Base-by-base conservation (phyloP, 2,329 filamentous ascomycete species). In the Escovopsis sp. region DNA sequence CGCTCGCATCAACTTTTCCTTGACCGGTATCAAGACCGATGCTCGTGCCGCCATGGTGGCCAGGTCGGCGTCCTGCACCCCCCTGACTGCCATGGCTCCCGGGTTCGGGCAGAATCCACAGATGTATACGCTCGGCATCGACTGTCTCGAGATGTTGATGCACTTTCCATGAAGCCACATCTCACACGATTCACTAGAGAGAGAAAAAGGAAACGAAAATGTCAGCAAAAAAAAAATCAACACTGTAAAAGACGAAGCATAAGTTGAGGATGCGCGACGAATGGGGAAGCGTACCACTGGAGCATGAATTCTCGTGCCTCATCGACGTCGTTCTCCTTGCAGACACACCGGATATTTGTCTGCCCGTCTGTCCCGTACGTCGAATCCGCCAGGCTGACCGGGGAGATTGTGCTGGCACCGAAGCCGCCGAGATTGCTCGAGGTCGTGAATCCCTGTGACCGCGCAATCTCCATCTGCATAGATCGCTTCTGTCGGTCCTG, bases 151-250 rank as follows among this genome's bases (percentile, higher is more conserved):
- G 47, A 79, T 71, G 46, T 75, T 74, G 50, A 79, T 66, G 53
- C 76, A 81, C 43, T 65, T 66, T n/a, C 72, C 74, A 53, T 81
- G 76, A 27, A 79, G 68, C 67, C 71, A 77, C 63, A 76, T 71
- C 51, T 79, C 75, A 53, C 76, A 81, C 20, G 73, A 75, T 58
- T 79, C 71, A 51, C 76, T 80, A 49, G 7, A 41, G 20, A 37
- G 9, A 29, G n/a, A 16, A 11, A 30, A 11, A 30, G 9, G n/a
- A n/a, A n/a, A n/a, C n/a, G n/a, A n/a, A 16, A 25, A 35, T 42
- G 39, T 46, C 16, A 46, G 42, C 13, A 25, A 27, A 11, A 37
- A 24, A 2, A n/a, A 20, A 6, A 20, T 20, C 20, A 20, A 20
- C 20, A 6, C 20, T 20, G 4, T 20, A 4, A 30, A 30, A 16